Base-by-base conservation (phyloP, 2,329 filamentous ascomycete species). In the Scedosporium apiospermum region DNA sequence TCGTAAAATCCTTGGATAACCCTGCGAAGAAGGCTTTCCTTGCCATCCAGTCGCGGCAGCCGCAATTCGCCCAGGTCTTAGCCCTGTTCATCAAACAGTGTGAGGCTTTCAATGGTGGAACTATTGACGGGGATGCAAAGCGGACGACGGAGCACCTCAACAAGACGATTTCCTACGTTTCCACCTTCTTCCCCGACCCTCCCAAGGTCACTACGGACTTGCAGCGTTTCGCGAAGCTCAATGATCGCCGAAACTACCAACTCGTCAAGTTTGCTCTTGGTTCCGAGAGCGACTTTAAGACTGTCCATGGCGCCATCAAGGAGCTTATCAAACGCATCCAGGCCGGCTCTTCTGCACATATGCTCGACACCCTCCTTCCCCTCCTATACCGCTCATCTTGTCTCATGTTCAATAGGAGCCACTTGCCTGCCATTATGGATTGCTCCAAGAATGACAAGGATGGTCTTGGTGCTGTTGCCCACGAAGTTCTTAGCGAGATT, bases 361-460 rank as follows among this genome's bases (percentile, higher is more conserved):
- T 95, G 57, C 77, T 96, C 3, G 91, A 96, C 42, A 96, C 91
- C 0, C 73, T 99, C 27, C 84, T 88, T 5, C 89, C 92, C 4
- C 80, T 99, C 16, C 78, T 98, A 4, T 96, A 96, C 71, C 87
- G 91, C 53, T 88, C 88, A 62, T 89, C 91, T 41, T 87, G 91
- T 63, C 82, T 99, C 66, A 84, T 96, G 67, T 97, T 96, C 77
- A 99, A 97, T 76, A 88, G 90, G 70, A 98, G 93, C 71, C 93
- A 99, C 71, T 87, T 99, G 18, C 87, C 93, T 3, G 87, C 91
- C 0, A 93, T 98, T 65, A 90, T 98, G 78, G 88, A 92, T 63
- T 90, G 88, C 69, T 92, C 93, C 10, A 88, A 91, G 69, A 93
- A 86, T 9, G 89, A 97, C 70, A 88, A 93, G 69, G 86, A 89